Percentiles rank a stretch among this genome's conserved stretches.
Evolutionary conservation across 1,284 basidiomycete genomes (phyloP).

Genomic region (Ceratobasidium papillatum): DNA sequence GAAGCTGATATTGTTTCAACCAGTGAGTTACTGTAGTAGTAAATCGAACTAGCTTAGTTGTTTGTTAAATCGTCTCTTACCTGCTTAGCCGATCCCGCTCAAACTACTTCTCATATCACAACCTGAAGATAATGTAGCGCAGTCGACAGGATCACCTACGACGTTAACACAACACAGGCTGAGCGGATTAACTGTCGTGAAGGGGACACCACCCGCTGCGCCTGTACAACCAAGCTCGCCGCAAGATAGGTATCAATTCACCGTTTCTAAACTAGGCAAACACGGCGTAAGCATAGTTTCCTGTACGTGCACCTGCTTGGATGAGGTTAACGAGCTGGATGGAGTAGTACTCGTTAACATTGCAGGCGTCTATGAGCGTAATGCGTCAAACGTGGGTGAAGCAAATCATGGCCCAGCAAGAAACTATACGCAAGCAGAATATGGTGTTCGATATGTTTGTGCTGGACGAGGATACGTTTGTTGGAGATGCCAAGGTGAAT

Average conservation of each 20-base stretch:
- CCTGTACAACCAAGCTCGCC: conserved; percentile 45
- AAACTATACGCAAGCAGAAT: conserved; percentile 83
- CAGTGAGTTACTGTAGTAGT: conserved; percentile 77
- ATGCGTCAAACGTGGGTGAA: conserved; percentile 96
- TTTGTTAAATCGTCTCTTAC: conserved; percentile 15
- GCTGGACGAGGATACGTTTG: conserved; percentile 89
- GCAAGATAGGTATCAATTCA: conserved; percentile 92
- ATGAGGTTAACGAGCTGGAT: background rate
- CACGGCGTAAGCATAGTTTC: conserved; percentile 61
- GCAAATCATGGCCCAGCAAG: conserved; percentile 89
- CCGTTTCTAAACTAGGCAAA: conserved; percentile 91
- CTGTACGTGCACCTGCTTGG: background rate
- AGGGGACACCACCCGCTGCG: conserved; percentile 20
- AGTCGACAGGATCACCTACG: conserved; percentile 39
- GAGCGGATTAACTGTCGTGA: conserved; percentile 13
- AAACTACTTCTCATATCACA: too few species aligned
- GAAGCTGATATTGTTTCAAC: conserved; percentile 92
- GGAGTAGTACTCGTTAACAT: conserved; percentile 77
- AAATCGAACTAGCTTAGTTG: too few species aligned
- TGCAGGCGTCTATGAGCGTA: conserved; percentile 91
- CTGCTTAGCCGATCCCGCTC: too few species aligned
- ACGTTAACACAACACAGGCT: conserved; percentile 47
- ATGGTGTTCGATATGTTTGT: conserved; percentile 87
- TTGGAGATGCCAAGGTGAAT: conserved; percentile 84
- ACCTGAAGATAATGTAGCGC: too few species aligned